phyloP scores from a whole-genome alignment of 192 early-diverging fungal genomes.

The Coemansia sp. region DNA sequence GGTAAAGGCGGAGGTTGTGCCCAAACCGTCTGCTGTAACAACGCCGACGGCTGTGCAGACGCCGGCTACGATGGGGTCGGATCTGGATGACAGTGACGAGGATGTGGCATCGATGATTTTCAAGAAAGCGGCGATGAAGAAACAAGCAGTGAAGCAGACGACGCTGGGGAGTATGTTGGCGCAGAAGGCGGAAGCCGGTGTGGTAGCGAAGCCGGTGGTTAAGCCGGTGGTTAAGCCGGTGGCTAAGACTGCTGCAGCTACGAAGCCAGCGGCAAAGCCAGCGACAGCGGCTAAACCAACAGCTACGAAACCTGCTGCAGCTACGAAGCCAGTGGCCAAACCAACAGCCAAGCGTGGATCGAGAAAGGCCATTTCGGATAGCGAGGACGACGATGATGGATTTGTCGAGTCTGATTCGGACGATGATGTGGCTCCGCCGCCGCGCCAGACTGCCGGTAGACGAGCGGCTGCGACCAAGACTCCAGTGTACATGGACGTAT shows the following conservation, averaged over 20 bases:
- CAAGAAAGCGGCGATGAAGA: conserved; percentile 32
- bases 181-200: background rate
- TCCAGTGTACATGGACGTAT: conserved; percentile 38
- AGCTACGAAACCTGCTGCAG: too few relatives aligned
- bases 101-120: conserved; percentile 37
- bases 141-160: conserved; percentile 16
- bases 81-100: conserved; percentile 53
- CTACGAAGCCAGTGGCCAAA: too few relatives aligned
- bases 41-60: conserved; percentile 1
- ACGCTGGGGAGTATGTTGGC: conserved; percentile 36
- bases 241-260: background rate
- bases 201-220: background rate
- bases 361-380: conserved; percentile 8
- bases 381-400: conserved; percentile 28
- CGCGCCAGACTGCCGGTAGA: conserved; percentile 17
- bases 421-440: conserved; percentile 14
- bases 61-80: conserved; percentile 37
- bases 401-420: background rate
- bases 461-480: conserved; percentile 25
- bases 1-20: background rate
- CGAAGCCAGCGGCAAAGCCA: too few relatives aligned
- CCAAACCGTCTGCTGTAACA: background rate
- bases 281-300: too few relatives aligned
- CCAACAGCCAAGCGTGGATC: background rate
- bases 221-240: conserved; percentile 8